A percentile compares a stretch with the other conserved stretches of the same genome.
These are phyloP conservation scores for Botrytis deweyae DNA, from an alignment of 2,329 filamentous ascomycete genomes.

Conservation along the genomic window DNA sequence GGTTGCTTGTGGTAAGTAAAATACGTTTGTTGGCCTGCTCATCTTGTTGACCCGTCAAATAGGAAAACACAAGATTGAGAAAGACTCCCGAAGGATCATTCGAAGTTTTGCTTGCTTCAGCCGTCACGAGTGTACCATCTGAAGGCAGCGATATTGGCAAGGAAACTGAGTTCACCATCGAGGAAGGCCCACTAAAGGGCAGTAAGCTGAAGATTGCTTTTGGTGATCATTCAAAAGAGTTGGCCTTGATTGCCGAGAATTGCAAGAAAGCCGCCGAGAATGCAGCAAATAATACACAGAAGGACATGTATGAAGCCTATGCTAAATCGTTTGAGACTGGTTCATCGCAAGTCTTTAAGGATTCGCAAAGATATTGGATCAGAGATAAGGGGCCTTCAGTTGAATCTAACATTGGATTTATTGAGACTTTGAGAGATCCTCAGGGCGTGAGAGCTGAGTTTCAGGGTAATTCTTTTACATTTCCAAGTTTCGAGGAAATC, in stretches of 20 bases:
- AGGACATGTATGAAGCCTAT: conserved; percentile 72
- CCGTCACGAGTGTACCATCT: conserved; percentile 55
- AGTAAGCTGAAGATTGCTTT: conserved; percentile 71
- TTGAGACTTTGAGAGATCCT: conserved; percentile 83
- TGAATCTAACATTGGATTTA: conserved; percentile 79
- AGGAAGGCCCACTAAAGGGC: conserved; percentile 59
- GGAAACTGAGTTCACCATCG: conserved; percentile 58
- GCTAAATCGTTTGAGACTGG: conserved; percentile 72
- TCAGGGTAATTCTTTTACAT: conserved; percentile 56
- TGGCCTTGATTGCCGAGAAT: conserved; percentile 66
- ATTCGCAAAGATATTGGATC: conserved; percentile 79
- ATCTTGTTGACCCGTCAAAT: conserved; percentile 8
- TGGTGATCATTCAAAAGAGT: conserved; percentile 71
- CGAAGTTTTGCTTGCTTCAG: conserved; percentile 74
- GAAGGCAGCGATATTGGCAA: conserved; percentile 69
- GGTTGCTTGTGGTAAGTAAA: conserved; percentile 54
- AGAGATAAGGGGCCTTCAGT: conserved; percentile 78
- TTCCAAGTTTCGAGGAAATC: neutral
- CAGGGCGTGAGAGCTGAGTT: conserved; percentile 79
- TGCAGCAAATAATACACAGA: conserved; percentile 71
- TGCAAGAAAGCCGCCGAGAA: conserved; percentile 67
- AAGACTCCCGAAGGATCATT: conserved; percentile 65
- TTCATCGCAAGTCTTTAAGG: conserved; percentile 74
- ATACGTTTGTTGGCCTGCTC: neutral
- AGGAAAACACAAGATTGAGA: conserved; percentile 73